Percentiles rank a stretch among this genome's conserved stretches.
These are phyloP conservation scores for Physocladia obscura DNA, from an alignment of 192 early-diverging fungal species.

Conservation along the genomic window DNA sequence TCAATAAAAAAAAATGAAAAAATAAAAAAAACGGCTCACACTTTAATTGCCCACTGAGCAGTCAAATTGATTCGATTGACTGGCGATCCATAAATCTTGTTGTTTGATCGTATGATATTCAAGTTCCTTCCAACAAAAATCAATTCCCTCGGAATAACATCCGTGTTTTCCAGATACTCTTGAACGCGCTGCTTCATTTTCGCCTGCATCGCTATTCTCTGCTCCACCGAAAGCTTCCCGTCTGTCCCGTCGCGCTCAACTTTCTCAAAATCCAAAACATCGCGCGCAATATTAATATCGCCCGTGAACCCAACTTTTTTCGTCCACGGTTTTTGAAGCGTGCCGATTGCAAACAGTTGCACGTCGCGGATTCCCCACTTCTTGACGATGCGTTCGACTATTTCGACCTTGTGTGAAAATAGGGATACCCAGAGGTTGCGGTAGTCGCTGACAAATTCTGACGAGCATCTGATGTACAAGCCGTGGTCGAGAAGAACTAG, in stretches of 20 bases:
- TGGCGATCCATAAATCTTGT: conserved; percentile 78
- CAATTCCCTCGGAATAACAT: conserved; percentile 78
- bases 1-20: conserved; percentile 25
- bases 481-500: conserved; percentile 90
- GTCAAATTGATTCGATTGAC: conserved; percentile 87
- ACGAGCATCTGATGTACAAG: conserved; percentile 77
- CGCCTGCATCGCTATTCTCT: conserved; percentile 53
- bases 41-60: conserved; percentile 73
- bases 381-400: conserved; percentile 62
- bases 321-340: conserved; percentile 68
- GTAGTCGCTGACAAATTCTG: conserved; percentile 72
- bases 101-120: conserved; percentile 70
- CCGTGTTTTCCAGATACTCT: conserved; percentile 69
- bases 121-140: conserved; percentile 89
- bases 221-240: neutral
- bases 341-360: conserved; percentile 69
- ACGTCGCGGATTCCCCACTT: conserved; percentile 75
- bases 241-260: neutral
- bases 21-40: conserved; percentile 25
- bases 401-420: conserved; percentile 67
- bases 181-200: conserved; percentile 71
- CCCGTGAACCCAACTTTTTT: conserved; percentile 42
- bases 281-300: conserved; percentile 50
- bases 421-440: conserved; percentile 83
- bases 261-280: neutral